Evolutionary conservation across 2,329 filamentous ascomycete genomes (phyloP).

Genomic region (Microsporum canis): DNA sequence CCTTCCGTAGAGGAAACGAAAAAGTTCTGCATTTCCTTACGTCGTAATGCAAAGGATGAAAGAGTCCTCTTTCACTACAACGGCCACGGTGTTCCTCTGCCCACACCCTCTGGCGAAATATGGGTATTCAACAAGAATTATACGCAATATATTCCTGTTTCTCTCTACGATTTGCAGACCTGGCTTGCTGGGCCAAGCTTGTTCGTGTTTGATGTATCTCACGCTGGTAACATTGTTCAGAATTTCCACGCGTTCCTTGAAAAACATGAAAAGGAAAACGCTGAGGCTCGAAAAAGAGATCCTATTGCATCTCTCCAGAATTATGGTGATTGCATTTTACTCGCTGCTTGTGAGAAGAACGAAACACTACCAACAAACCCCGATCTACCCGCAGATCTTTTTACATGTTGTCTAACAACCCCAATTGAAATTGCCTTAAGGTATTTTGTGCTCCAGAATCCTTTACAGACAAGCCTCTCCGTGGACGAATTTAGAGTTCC

Average conservation of each 20-base stretch:
- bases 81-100: slow-evolving; percentile 90
- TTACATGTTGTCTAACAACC: slow-evolving; percentile 90
- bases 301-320: slow-evolving; percentile 51
- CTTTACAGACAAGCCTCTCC: slow-evolving; percentile 54
- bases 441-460: slow-evolving; percentile 93
- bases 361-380: slow-evolving; percentile 94
- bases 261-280: slow-evolving; percentile 84
- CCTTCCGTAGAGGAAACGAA: slow-evolving; percentile 96
- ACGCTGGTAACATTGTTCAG: slow-evolving; percentile 86
- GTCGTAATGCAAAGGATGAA: slow-evolving; percentile 90
- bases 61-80: slow-evolving; percentile 98
- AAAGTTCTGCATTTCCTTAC: slow-evolving; percentile 83
- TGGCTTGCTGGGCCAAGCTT: slow-evolving; percentile 94
- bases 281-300: slow-evolving; percentile 63
- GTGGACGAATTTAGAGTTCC: slow-evolving; percentile 81
- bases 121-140: slow-evolving; percentile 99
- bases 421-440: slow-evolving; percentile 95
- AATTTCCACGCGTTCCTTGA: slow-evolving; percentile 93
- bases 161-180: slow-evolving; percentile 83
- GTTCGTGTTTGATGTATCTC: slow-evolving; percentile 96
- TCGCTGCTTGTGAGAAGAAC: slow-evolving; percentile 80
- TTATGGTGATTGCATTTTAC: slow-evolving; percentile 79
- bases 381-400: slow-evolving; percentile 82
- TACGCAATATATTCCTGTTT: slow-evolving; percentile 96
- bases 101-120: slow-evolving; percentile 89